Base-by-base conservation (phyloP, 1,139 yeast species). In the Chernovozyma aurita region DNA sequence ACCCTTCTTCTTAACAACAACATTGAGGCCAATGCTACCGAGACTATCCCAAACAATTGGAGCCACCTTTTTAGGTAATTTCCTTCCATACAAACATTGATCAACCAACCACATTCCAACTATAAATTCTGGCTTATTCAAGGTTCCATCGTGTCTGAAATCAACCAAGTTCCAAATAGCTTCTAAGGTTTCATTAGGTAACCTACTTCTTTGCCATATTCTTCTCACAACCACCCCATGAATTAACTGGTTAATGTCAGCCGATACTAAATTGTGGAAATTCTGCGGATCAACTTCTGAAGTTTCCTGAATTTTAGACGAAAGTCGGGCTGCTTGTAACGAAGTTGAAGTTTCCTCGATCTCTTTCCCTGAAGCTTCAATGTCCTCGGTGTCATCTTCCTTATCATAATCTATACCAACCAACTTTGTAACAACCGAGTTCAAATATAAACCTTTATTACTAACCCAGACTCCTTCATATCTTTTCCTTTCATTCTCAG, bases 51-150 rank as follows among this genome's bases (percentile, higher is more conserved):
- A 84, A 1, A 83, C 76, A 30, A 64, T 63, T 11, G 67, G 70
- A 47, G 70, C 74, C 3, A 84, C 74, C 25, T 61, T 62, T 45
- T 76, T 73, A 0, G 97, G 97, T 35, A 92, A 64, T 56, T 92
- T 92, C 27, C 95, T 70, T 0, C 97, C 97, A 53, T 90, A 92
- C n/a, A 90, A 66, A 52, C 95, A 85, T 57, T 90, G 97, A 57
- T 90, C 97, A 1, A 90, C 92, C 6, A 87, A 61, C 97, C 97
- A 90, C 86, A 85, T 87, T 0, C 96, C 98, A 12, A 88, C 94
- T 28, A 90, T 63, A 50, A 92, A 92, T 44, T 90, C 90, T 32
- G 79, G 81, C 42, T 85, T 76, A 49, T 83, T 85, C 36, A 90
- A 63, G 0, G 87, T 77, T 0, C 95, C 95, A 55, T 85, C 95